Evolutionary conservation across 257 asterid species (phyloP), one percentile per base, ranked within the genome.

Genomic region (Nicotiana noctiflora): DNA sequence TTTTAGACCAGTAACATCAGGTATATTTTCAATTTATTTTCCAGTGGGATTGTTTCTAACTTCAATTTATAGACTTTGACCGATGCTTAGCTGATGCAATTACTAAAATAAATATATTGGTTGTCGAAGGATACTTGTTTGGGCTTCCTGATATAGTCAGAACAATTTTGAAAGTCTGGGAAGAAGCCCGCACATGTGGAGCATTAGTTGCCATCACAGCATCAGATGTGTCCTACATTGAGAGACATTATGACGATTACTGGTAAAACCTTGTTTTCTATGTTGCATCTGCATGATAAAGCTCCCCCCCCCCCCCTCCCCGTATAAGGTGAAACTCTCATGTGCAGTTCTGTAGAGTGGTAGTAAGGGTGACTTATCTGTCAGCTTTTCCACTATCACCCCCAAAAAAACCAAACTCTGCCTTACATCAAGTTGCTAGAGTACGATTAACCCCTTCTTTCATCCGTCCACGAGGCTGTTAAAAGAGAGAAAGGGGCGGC

Each of bases 131-230:
- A 78, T 95, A 95, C 86, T 85, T 95, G 81, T 93, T 95, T 85
- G 99, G 93, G 87, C 88, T 95, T 83, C 97, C 97, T 17, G 97
- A 92, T 87, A 95, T 97, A 56, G 93, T 95, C 79, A 88, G 86
- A 88, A 90, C 98, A 57, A 95, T 95, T 82, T 86, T 89, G 25
- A 88, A 87, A 93, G 97, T 96, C 25, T 95, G 98, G 37, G 88
- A 92, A 88, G 93, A 91, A 86, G 99, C 99, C 68, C 93, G 89
- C 80, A 90, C 88, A 81, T 82, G 88, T 61, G 98, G 99, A 79
- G 96, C 99, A 87, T 87, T 95, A 76, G 93, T 95, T 85, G 99
- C 98, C 83, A 90, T 95, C 83, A 90, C 99, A 25, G 98, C 98
- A 15, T 93, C 99, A 17, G 99, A 95, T 76, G 89, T 93, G 59